Evolutionary conservation across 2,329 filamentous ascomycete genomes (phyloP), one percentile per base, ranked within the genome.

Genomic region (Ambrosiella cleistominuta): DNA sequence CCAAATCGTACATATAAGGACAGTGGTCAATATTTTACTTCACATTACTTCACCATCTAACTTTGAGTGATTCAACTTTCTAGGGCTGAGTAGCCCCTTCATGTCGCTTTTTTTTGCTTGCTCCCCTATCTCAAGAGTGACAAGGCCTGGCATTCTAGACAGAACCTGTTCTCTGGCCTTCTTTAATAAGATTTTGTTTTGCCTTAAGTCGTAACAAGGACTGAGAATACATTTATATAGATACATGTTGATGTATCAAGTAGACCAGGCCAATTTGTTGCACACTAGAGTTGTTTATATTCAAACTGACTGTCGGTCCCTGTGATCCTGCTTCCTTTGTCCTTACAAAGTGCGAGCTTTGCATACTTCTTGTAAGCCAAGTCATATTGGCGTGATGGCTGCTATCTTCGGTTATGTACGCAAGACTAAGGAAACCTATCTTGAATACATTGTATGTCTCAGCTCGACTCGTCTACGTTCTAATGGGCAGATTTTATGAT

Each of bases 381-480:
- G 19, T 36, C 27, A 19, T 15, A 19, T 36, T 51, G 17, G 47
- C 47, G 27, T 51, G 47, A 19, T 51, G 27, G 47, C 35, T 51
- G 47, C 47, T n/a, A 51, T 51, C 47, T 15, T 51, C 11, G 47
- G 17, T 27, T n/a, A n/a, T 44, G 45, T 44, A 57, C 36, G 55
- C 55, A 57, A 57, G 55, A 58, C 54, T 40, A 39, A 57, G 55
- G 55, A 51, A 49, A 49, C 17, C 12, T 27, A 54, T 35, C 40
- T 13, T 19, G 27, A 27, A 3, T 27, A 27, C 27, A 27, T 27
- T 27, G 27, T 27, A 27, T 27, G 27, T 27, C 27, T 27, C 27
- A 27, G 27, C 27, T 27, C 27, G 27, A 27, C 4, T 5, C 27
- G 27, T 27, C 27, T 5, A 27, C 2, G 27, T 27, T 27, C 27